Evolutionary conservation across 192 early-diverging fungal species (phyloP).

Genomic region (Podila epicladia): DNA sequence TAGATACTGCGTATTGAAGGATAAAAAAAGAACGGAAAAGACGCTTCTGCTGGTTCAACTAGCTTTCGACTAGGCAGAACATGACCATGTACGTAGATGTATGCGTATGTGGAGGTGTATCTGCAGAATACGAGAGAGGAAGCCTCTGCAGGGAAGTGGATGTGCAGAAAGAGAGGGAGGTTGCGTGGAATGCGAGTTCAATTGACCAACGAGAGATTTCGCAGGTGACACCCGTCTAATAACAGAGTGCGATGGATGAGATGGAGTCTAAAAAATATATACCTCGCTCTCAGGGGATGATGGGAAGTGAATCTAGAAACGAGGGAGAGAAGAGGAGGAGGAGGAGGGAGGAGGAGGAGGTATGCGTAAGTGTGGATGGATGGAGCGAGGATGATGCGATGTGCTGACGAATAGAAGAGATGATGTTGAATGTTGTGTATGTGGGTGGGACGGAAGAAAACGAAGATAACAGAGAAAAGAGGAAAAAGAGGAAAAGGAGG

Average conservation of each 20-base stretch:
- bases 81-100: background rate
- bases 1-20: no score
- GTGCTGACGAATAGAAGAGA: conserved; percentile 1
- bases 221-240: no score
- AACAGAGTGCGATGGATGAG: no score
- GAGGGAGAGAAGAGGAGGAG: conserved; percentile 5
- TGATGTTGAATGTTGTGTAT: background rate
- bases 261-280: no score
- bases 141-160: no score
- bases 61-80: background rate
- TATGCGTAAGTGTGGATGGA: background rate
- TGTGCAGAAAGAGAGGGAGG: no score
- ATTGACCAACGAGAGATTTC: no score
- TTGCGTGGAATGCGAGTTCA: no score
- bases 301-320: background rate
- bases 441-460: background rate
- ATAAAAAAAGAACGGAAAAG: background rate
- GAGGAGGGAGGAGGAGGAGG: background rate
- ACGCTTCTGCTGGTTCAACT: background rate
- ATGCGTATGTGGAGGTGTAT: background rate
- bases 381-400: background rate
- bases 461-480: background rate
- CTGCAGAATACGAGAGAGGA: no score
- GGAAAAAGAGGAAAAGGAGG: background rate
- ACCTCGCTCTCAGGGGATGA: no score